These are phyloP conservation scores for Amaranthus tricolor DNA, from an alignment of 179 eudicot species.

Conservation along the genomic window DNA sequence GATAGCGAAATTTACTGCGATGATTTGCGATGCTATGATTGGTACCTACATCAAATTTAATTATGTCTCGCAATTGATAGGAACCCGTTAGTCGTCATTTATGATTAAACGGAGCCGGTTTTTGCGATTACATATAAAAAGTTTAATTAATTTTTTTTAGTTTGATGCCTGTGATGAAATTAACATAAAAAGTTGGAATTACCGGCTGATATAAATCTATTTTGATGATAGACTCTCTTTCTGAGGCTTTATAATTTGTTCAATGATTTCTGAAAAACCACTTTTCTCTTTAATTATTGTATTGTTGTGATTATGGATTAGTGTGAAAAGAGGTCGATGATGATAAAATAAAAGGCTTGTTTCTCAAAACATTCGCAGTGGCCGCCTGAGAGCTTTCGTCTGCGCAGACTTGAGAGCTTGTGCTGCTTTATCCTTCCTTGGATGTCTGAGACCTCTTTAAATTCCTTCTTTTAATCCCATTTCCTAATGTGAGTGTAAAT, in stretches of 20 bases:
- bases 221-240: conserved; percentile 30
- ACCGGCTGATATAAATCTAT: conserved; percentile 27
- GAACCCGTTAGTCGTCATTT: conserved; percentile 21
- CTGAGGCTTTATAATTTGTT: conserved; percentile 25
- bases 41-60: conserved; percentile 24
- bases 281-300: background rate
- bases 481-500: background rate
- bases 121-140: conserved; percentile 25
- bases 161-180: conserved; percentile 22
- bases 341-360: conserved; percentile 36
- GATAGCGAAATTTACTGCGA: conserved; percentile 19
- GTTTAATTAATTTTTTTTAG: no score
- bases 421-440: conserved; percentile 46
- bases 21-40: conserved; percentile 38
- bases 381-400: conserved; percentile 54
- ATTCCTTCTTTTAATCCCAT: background rate
- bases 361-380: conserved; percentile 56
- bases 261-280: background rate
- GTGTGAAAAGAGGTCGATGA: conserved; percentile 17
- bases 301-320: background rate
- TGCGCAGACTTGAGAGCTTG: conserved; percentile 44
- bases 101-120: conserved; percentile 34
- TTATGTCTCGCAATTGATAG: conserved; percentile 35
- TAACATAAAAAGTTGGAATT: conserved; percentile 29
- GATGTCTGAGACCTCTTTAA: conserved; percentile 40